Conservation (phyloP, 305 asterid genomes). For the Solanum hybrid region DNA sequence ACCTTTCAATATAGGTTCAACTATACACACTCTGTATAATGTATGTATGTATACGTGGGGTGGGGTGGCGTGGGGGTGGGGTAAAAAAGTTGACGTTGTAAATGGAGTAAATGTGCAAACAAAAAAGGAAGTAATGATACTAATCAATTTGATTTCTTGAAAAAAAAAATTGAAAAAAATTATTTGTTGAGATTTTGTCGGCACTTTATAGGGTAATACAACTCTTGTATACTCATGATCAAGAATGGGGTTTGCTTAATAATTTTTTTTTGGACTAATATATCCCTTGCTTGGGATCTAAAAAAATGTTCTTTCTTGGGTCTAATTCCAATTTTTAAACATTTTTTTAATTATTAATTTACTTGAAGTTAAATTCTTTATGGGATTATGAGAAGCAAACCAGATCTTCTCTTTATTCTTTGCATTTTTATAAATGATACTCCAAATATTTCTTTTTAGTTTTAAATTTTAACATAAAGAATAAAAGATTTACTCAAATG, state of each 20-base stretch:
- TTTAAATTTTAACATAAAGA: neutral
- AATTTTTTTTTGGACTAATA: neutral
- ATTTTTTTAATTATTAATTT: neutral
- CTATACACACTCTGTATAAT: neutral
- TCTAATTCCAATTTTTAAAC: neutral
- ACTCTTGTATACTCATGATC: conserved; percentile 23
- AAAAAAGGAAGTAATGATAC: neutral
- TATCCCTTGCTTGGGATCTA: conserved; percentile 15
- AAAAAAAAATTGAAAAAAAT: neutral
- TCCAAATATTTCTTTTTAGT: neutral
- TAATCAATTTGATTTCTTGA: conserved; percentile 5
- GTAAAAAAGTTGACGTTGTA: neutral
- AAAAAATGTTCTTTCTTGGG: conserved; percentile 13
- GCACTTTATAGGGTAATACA: conserved; percentile 23
- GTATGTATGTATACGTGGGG: neutral
- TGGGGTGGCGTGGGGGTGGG: neutral
- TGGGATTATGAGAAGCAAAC: neutral
- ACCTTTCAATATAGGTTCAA: conserved; percentile 4
- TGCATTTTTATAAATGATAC: neutral
- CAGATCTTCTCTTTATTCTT: neutral
- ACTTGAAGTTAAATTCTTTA: neutral
- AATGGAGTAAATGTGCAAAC: neutral
- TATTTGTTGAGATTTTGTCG: conserved; percentile 16
- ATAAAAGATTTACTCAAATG: neutral
- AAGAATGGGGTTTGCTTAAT: conserved; percentile 1